Base-by-base conservation (phyloP, 495 filamentous ascomycete species). In the Sphaerosporella brunnea region DNA sequence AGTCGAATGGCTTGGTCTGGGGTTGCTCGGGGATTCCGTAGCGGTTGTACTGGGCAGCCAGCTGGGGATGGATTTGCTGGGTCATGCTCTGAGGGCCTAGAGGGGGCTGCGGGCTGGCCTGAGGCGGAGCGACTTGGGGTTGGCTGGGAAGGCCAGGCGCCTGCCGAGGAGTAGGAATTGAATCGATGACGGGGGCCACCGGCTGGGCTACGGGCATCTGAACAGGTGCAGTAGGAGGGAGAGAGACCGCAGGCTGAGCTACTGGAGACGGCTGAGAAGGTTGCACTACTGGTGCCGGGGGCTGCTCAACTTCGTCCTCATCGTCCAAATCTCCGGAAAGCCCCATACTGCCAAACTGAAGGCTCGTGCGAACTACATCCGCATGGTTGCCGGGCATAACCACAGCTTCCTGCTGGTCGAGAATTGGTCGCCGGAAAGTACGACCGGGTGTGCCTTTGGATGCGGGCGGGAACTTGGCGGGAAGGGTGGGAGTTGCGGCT, bases 271-370 rank as follows among this genome's bases (percentile, higher is more conserved):
- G 84, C 53, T 90, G 82, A 30, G n/a, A n/a, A n/a, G n/a, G n/a
- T n/a, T n/a, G n/a, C n/a, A n/a, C n/a, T n/a, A n/a, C n/a, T n/a
- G n/a, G n/a, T 53, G 88, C 82, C 32, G 88, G 88, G 48, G 90
- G 90, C 60, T 95, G 88, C 45, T 88, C 74, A 55, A 93, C 84
- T 57, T 96, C 85, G 63, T 99, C 90, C 35, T 86, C 74, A 56
- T 95, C 86, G 60, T 96, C 90, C 50, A 93, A 81, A 54, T 93
- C 90, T 47, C 80, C 90, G 61, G 85, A 88, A 56, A 96, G 62
- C 48, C 81, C 88, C 73, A 99, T 83, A 60, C 84, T 92, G 43
- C 90, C 90, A 64, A 99, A 99, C 61, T 96, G 92, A 35, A 99
- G 84, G n/a, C 85, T 80, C 40, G 87, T 74, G 44, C 84, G 78